Evolutionary conservation across 768 basidiomycete genomes (phyloP).

Genomic region (Cystoderma amianthinum): DNA sequence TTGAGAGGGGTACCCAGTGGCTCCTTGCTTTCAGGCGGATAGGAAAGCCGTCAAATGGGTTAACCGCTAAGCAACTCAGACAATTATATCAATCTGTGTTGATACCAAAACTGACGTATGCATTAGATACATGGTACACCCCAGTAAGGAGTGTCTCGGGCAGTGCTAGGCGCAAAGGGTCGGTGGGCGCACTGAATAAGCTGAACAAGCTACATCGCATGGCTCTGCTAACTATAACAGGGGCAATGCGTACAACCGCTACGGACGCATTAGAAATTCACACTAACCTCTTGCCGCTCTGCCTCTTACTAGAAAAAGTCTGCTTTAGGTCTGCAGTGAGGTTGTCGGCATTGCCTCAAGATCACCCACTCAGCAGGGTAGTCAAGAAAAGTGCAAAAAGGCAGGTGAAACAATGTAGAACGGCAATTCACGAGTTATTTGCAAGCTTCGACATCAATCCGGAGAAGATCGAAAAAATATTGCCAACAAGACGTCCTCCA

Average conservation of each 20-base stretch:
- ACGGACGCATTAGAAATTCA: constrained; percentile 9
- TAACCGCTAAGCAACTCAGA: constrained; percentile 5
- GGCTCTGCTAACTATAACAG: constrained; percentile 9
- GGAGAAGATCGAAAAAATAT: constrained; percentile 8
- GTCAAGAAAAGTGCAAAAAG: neutral
- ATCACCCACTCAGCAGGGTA: constrained; percentile 4
- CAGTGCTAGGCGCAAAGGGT: constrained; percentile 2
- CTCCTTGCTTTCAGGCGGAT: neutral
- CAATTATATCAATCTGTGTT: too few species aligned
- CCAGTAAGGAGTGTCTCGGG: constrained; percentile 5
- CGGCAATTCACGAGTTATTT: neutral
- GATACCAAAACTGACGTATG: constrained; percentile 11
- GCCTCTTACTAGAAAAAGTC: neutral
- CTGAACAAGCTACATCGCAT: constrained; percentile 9
- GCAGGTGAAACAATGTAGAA: neutral
- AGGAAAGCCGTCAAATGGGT: constrained; percentile 2
- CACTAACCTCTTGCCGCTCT: constrained; percentile 7
- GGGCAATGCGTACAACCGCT: constrained; percentile 8
- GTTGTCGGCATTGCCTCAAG: constrained; percentile 1
- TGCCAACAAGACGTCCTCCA: constrained; percentile 1
- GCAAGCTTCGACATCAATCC: constrained; percentile 1
- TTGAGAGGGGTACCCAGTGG: neutral
- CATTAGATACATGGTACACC: constrained; percentile 13
- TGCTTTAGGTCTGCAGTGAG: constrained; percentile 2
- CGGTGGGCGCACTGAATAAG: neutral